Conservation (phyloP, 1,284 basidiomycete species). For the Ceratobasidium sp. region DNA sequence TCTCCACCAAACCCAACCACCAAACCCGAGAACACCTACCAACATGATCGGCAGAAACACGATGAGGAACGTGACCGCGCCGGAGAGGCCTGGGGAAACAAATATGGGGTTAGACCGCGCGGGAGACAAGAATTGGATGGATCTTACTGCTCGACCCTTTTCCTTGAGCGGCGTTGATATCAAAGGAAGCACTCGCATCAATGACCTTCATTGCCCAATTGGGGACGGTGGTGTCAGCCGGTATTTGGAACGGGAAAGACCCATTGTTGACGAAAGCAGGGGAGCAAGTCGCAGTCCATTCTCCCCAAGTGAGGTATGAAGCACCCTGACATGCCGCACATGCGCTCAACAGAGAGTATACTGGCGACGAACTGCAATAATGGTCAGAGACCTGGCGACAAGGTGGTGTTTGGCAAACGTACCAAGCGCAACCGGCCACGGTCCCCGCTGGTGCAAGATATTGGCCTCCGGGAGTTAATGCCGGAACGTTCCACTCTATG, state of each 20-base stretch:
- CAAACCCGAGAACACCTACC: neutral
- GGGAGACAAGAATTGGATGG: neutral
- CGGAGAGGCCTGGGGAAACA: neutral
- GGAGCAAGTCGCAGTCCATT: conserved; percentile 34
- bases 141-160: neutral
- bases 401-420: neutral
- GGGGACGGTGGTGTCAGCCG: conserved; percentile 14
- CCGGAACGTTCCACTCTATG: conserved; percentile 39
- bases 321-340: conserved; percentile 38
- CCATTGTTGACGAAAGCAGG: conserved; percentile 21
- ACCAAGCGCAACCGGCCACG: conserved; percentile 39
- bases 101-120: neutral
- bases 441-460: conserved; percentile 28
- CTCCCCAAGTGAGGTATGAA: conserved; percentile 31
- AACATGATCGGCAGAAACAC: conserved; percentile 26
- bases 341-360: conserved; percentile 34
- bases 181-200: neutral
- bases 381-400: neutral
- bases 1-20: conserved; percentile 20
- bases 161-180: conserved; percentile 20
- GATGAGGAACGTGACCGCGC: conserved; percentile 14
- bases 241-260: conserved; percentile 27
- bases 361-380: conserved; percentile 29
- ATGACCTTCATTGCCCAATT: conserved; percentile 16
- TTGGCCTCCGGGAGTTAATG: conserved; percentile 18